These are phyloP conservation scores for Solanum boliviense DNA, from an alignment of 257 asterid species.

Conservation along the genomic window DNA sequence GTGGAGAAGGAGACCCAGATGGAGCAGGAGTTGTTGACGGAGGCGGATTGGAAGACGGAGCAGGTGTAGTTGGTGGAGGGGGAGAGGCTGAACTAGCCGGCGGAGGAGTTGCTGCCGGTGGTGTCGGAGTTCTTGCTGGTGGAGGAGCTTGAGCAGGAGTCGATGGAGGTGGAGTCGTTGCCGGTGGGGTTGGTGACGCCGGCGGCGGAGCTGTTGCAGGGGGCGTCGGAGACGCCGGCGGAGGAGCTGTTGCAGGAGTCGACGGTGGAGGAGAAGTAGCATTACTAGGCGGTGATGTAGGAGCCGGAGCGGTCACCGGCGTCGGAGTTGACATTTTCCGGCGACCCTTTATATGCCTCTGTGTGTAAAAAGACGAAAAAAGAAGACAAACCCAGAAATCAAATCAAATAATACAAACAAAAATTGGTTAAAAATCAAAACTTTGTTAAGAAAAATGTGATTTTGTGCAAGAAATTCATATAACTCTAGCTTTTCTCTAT, in stretches of 20 bases:
- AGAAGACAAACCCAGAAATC: neutral
- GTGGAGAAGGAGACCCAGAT: slow-evolving; percentile 13
- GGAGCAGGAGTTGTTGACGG: slow-evolving; percentile 21
- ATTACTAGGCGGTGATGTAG: slow-evolving; percentile 19
- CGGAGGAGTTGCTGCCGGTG: slow-evolving; percentile 13
- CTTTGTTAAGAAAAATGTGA: neutral
- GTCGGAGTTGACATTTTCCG: slow-evolving; percentile 10
- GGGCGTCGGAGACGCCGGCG: slow-evolving; percentile 12
- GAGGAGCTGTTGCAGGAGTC: slow-evolving; percentile 1
- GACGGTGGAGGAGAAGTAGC: slow-evolving; percentile 1
- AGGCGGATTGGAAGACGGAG: slow-evolving; percentile 12
- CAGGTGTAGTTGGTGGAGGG: slow-evolving; percentile 10
- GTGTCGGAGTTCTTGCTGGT: slow-evolving; percentile 19
- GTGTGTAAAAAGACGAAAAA: neutral
- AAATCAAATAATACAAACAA: neutral
- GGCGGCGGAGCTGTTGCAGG: slow-evolving; percentile 4
- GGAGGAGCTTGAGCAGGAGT: slow-evolving; percentile 14
- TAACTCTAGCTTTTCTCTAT: neutral
- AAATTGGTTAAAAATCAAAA: neutral
- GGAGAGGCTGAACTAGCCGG: slow-evolving; percentile 26
- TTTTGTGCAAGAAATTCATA: neutral
- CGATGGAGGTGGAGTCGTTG: neutral
- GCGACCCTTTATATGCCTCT: neutral
- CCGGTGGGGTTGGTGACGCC: slow-evolving; percentile 16
- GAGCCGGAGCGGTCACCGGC: slow-evolving; percentile 46